Evolutionary conservation across 2,329 filamentous ascomycete species (phyloP), one percentile per base, ranked within the genome.

Genomic region (Pleomassaria siparia): DNA sequence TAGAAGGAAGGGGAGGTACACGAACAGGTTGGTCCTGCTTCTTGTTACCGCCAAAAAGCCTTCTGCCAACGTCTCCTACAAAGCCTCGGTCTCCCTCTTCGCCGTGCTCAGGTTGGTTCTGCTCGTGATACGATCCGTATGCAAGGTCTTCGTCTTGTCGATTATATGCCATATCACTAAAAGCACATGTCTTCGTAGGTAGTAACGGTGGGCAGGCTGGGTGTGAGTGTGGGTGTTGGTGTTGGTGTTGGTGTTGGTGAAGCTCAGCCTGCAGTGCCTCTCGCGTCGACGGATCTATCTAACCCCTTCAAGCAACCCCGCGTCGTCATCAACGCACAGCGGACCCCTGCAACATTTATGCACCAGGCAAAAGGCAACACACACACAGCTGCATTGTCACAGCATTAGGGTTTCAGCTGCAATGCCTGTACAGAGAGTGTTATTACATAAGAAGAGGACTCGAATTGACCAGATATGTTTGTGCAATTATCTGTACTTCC

Each of bases 41-140:
- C 43, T 48, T 60, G 3, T 21, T 30, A 24, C 62, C 59, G 43
- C 66, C 64, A 57, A 70, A 69, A 53, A 67, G 63, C 58, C 75
- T 77, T 58, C 73, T 73, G 48, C 78, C 76, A 50, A 80, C 74
- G 57, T 80, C 77, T 29, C 78, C 76, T 29, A 80, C 69, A 25
- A 82, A 60, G n/a, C 78, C 76, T 32, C 79, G 72, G 35, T 79
- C 74, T 32, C 68, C 70, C 36, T 75, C 74, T 28, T 67, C 55
- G 57, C 62, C 56, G 49, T n/a, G n/a, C n/a, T 69, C 52, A 59
- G 62, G 60, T 36, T 61, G 50, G 21, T 51, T 60, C 15, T 71
- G 60, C 25, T 58, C 64, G 47, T 76, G 69, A 55, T 79, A 79
- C 28, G 78, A 74, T 51, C 80, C 80, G 60, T 83, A 83, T 45